Conservation (phyloP, 805 yeast genomes). For the Pichia pseudocactophila region DNA sequence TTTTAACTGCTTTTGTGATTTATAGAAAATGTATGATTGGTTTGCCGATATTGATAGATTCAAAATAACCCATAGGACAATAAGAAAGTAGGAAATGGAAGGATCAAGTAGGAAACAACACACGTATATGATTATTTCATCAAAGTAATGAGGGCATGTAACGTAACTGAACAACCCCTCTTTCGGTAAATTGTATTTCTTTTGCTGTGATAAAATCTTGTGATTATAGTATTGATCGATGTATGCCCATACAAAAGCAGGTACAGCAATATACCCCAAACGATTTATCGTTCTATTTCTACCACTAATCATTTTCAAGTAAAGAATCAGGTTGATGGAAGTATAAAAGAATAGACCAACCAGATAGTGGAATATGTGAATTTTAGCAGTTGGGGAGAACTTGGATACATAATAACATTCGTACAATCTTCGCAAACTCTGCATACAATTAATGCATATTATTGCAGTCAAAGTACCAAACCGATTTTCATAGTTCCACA, state of each 20-base stretch:
- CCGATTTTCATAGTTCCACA: too few species aligned
- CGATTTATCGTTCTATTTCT: too few species aligned
- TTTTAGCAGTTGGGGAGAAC: conserved; percentile 39
- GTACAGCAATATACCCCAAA: conserved; percentile 4
- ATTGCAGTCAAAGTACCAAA: too few species aligned
- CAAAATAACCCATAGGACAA: conserved; percentile 31
- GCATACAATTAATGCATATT: conserved; percentile 28
- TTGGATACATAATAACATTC: conserved; percentile 47
- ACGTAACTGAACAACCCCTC: conserved; percentile 40
- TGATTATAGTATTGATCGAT: conserved; percentile 45
- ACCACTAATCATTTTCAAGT: neutral
- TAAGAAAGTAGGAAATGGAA: conserved; percentile 15
- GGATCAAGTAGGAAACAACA: conserved; percentile 16
- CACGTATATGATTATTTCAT: conserved; percentile 51
- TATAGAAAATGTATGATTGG: conserved; percentile 43
- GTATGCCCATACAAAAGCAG: conserved; percentile 29
- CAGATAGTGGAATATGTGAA: conserved; percentile 58
- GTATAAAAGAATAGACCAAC: conserved; percentile 57
- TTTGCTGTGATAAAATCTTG: conserved; percentile 35
- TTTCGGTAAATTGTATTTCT: conserved; percentile 50
- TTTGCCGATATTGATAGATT: conserved; percentile 50
- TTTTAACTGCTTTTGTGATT: conserved; percentile 11
- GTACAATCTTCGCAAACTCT: conserved; percentile 43
- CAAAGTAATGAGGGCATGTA: conserved; percentile 61
- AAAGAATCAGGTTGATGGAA: conserved; percentile 33